Evolutionary conservation across 768 basidiomycete species (phyloP).

Genomic region (Lepiota subincarnata): DNA sequence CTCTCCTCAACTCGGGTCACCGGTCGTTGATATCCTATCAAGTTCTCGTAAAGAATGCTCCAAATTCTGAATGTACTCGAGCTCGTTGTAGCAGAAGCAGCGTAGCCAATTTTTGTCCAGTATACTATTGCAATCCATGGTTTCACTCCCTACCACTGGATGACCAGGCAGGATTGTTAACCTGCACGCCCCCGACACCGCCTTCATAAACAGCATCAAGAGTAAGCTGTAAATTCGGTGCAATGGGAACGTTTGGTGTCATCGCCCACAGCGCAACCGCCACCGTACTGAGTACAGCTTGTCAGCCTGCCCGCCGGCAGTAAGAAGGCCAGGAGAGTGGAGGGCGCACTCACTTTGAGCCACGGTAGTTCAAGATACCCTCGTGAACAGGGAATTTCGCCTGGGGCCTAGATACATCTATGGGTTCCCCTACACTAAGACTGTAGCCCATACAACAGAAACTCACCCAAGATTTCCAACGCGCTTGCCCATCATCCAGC

Average conservation of each 20-base stretch:
- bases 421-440: not conserved
- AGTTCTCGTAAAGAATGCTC: too few species aligned
- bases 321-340: not conserved
- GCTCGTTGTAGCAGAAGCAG: not conserved
- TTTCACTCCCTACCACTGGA: slow-evolving; percentile 17
- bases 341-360: slow-evolving; percentile 52
- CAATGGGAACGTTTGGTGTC: slow-evolving; percentile 39
- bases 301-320: not conserved
- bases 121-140: not conserved
- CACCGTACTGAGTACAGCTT: slow-evolving; percentile 36
- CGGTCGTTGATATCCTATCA: too few species aligned
- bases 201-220: slow-evolving; percentile 60
- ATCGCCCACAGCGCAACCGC: slow-evolving; percentile 70
- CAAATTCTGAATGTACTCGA: too few species aligned
- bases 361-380: slow-evolving; percentile 72
- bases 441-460: not conserved
- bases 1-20: too few species aligned
- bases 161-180: slow-evolving; percentile 61
- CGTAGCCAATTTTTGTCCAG: not conserved
- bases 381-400: slow-evolving; percentile 79
- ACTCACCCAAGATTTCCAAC: slow-evolving; percentile 66
- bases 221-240: slow-evolving; percentile 50
- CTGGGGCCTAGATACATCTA: slow-evolving; percentile 51
- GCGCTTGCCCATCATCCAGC: slow-evolving; percentile 87
- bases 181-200: slow-evolving; percentile 53